These are phyloP conservation scores for Hansenula sp. DNA, from an alignment of 1,139 yeast species.

Conservation along the genomic window DNA sequence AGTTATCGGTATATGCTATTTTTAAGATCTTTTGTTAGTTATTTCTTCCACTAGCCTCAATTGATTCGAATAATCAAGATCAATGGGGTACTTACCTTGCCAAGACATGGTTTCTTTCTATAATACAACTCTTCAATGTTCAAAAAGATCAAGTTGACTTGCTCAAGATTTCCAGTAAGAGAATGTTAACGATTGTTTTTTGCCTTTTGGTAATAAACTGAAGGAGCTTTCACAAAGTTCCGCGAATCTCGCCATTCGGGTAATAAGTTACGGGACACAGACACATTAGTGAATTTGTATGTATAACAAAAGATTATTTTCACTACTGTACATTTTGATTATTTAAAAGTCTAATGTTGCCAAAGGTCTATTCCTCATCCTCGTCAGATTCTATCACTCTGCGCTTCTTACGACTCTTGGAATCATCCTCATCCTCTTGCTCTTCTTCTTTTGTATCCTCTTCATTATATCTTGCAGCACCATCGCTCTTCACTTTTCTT, in stretches of 20 bases:
- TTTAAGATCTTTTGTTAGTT: slow-evolving; percentile 25
- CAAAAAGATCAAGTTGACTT: neutral
- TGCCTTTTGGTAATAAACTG: neutral
- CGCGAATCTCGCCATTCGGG: neutral
- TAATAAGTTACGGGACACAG: neutral
- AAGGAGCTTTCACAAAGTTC: neutral
- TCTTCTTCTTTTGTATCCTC: slow-evolving; percentile 30
- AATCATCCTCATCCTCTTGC: slow-evolving; percentile 21
- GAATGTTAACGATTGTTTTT: neutral
- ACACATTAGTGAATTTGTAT: neutral
- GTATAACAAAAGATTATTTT: too few relatives aligned
- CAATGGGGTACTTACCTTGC: slow-evolving; percentile 19
- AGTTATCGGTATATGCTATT: slow-evolving; percentile 91
- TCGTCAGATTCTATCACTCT: slow-evolving; percentile 60
- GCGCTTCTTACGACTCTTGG: slow-evolving; percentile 40
- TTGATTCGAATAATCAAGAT: neutral
- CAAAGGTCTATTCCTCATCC: slow-evolving; percentile 39
- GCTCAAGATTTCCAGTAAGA: neutral
- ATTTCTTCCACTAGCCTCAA: neutral
- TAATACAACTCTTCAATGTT: neutral
- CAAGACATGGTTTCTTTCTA: slow-evolving; percentile 19
- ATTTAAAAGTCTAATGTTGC: neutral
- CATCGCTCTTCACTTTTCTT: slow-evolving; percentile 54
- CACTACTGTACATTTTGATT: neutral
- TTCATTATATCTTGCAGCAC: slow-evolving; percentile 43